Evolutionary conservation across 2,329 filamentous ascomycete species (phyloP), one percentile per base, ranked within the genome.

Genomic region (Penicillium sp.): DNA sequence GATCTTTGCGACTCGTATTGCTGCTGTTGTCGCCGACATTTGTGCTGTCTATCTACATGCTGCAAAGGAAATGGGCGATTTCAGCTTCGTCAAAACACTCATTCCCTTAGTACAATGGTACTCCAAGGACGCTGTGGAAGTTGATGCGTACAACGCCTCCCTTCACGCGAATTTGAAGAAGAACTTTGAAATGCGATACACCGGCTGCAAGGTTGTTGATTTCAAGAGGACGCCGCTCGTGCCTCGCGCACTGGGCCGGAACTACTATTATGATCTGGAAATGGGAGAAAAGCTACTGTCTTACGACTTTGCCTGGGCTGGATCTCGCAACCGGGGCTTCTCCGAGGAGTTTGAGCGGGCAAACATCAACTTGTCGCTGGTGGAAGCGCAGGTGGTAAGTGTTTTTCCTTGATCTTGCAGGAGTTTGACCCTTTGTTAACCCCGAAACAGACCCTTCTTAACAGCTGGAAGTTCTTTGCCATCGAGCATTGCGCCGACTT

Each of bases 11-110:
- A 84, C 84, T 6, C 77, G 82, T 50, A 80, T 95, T 57, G 88
- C 89, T 3, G 86, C 89, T 3, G 84, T 89, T 51, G 78, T 95
- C 53, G 88, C 87, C 11, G 89, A 97, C 64, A 86, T 93, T 32
- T 82, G 95, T 49, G 87, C 90, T 3, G 89, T 97, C 78, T 88
- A 95, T 67, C 74, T 97, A 14, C 94, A 96, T 63, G 85, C 88
- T 59, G 80, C 87, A 16, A 85, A 89, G 35, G 87, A 95, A 64
- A 79, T 84, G 50, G 84, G 86, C 9, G 82, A 87, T 57, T 72
- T 76, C 28, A 72, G 74, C 0, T 80, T 91, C 46, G 79, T 89
- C 20, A 85, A 84, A 56, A 81, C 81, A 8, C 73, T 97, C 1
- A 77, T 89, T 14, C 77, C 82, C 23, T 84, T 89, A 54, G 72